A percentile compares a stretch with the other conserved stretches of the same genome.
Conservation (phyloP, 805 yeast species). For the Yamadazyma takamatsuzukensis region DNA sequence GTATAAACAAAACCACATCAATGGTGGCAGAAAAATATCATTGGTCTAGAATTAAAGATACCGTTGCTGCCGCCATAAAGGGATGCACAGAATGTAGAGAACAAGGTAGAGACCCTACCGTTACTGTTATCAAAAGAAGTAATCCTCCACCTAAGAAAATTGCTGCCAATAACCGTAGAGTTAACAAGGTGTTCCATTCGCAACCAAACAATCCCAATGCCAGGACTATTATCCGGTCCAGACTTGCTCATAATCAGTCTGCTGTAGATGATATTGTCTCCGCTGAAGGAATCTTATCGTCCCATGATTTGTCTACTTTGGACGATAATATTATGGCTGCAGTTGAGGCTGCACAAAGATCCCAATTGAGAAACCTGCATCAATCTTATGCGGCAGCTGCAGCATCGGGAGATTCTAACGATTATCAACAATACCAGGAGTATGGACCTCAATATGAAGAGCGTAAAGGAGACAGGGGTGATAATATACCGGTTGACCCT, state of each 20-base stretch:
- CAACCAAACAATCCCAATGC: constrained; percentile 20
- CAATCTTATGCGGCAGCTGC: constrained; percentile 31
- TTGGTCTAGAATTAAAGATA: constrained; percentile 88
- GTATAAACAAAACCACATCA: constrained; percentile 84
- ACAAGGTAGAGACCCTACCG: constrained; percentile 19
- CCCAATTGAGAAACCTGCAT: constrained; percentile 23
- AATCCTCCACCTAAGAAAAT: constrained; percentile 16
- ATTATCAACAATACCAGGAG: constrained; percentile 4
- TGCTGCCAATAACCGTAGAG: constrained; percentile 9
- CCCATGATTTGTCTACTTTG: constrained; percentile 40
- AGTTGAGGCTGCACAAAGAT: constrained; percentile 54
- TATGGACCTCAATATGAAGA: constrained; percentile 9
- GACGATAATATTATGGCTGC: constrained; percentile 54
- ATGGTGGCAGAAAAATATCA: constrained; percentile 75
- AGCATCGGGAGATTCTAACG: constrained; percentile 22
- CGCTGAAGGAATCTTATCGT: constrained; percentile 27
- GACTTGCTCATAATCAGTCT: constrained; percentile 10
- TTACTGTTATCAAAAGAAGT: constrained; percentile 11
- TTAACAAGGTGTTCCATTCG: constrained; percentile 13
- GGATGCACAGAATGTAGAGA: constrained; percentile 74
- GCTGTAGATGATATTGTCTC: constrained; percentile 34
- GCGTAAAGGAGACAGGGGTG: constrained; percentile 6
- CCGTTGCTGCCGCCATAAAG: constrained; percentile 74
- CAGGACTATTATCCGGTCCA: constrained; percentile 16
- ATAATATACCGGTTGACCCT: constrained; percentile 50